Conservation (phyloP, 768 basidiomycete species). For the Coprinellus micaceus region DNA sequence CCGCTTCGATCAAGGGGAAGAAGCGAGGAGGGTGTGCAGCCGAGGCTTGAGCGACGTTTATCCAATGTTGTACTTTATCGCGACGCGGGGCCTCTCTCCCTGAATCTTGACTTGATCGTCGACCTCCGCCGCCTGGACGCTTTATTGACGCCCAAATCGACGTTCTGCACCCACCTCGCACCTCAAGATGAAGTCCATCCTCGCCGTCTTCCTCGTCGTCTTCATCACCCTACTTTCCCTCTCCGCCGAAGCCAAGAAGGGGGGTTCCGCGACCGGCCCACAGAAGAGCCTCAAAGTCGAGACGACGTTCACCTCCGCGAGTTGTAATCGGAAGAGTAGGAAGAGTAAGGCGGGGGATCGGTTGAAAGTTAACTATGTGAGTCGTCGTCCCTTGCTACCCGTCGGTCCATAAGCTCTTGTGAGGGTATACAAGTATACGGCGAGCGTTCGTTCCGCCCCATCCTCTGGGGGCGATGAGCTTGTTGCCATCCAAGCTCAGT, state of each 20-base stretch:
- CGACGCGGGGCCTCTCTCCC: background rate
- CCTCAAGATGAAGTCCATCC: background rate
- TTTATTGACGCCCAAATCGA: no score
- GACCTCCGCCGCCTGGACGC: background rate
- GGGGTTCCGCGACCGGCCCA: background rate
- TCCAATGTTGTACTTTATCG: background rate
- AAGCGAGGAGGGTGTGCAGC: no score
- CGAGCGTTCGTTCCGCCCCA: no score
- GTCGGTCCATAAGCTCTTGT: no score
- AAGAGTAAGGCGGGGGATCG: slow-evolving; percentile 1
- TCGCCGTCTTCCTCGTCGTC: background rate
- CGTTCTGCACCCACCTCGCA: no score
- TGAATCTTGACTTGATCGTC: background rate
- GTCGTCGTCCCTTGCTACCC: background rate
- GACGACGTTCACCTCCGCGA: background rate
- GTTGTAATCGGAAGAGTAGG: background rate
- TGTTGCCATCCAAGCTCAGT: no score
- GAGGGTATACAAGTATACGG: no score
- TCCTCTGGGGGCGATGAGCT: no score
- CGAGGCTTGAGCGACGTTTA: slow-evolving; percentile 5
- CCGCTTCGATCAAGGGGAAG: no score
- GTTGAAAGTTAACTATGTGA: slow-evolving; percentile 5
- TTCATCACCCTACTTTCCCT: background rate
- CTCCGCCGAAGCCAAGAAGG: background rate
- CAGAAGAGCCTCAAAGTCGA: slow-evolving; percentile 1